Percentiles rank a stretch among this genome's conserved stretches.
These are phyloP conservation scores for Fusarium longipes DNA, from an alignment of 2,329 filamentous ascomycete species.

Conservation along the genomic window DNA sequence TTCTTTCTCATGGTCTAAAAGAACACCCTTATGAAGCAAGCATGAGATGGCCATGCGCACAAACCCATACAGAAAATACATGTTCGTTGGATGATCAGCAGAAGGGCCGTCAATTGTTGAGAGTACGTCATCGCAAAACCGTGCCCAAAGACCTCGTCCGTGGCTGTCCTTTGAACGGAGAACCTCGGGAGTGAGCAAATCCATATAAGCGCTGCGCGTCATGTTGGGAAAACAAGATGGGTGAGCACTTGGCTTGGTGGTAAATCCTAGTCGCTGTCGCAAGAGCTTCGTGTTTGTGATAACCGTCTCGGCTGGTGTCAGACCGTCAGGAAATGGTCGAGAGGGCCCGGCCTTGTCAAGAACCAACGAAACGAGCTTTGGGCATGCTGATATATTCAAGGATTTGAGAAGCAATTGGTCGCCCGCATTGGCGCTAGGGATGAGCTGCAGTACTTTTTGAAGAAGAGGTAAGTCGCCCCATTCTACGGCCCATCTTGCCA, in stretches of 20 bases:
- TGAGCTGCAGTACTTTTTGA: conserved; percentile 23
- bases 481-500: conserved; percentile 39
- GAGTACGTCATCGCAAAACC: conserved; percentile 42
- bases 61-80: conserved; percentile 32
- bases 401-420: conserved; percentile 40
- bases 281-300: conserved; percentile 42
- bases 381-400: conserved; percentile 44
- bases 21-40: conserved; percentile 26
- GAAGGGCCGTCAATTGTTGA: conserved; percentile 12
- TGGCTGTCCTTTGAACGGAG: conserved; percentile 30
- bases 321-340: conserved; percentile 26
- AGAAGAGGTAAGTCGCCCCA: conserved; percentile 47
- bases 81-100: conserved; percentile 7
- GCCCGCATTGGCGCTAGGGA: conserved; percentile 16
- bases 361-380: conserved; percentile 42
- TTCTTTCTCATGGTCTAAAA: conserved; percentile 30
- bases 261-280: neutral
- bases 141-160: conserved; percentile 43
- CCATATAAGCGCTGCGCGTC: conserved; percentile 15
- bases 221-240: conserved; percentile 42
- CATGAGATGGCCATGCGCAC: conserved; percentile 27
- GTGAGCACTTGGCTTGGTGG: conserved; percentile 30
- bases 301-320: conserved; percentile 48
- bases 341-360: conserved; percentile 35
- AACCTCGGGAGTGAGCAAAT: conserved; percentile 44